A percentile compares a stretch with the other conserved stretches of the same genome.
phyloP scores from a whole-genome alignment of 1,284 basidiomycete species.

The Sanguinoderma infundibulare region DNA sequence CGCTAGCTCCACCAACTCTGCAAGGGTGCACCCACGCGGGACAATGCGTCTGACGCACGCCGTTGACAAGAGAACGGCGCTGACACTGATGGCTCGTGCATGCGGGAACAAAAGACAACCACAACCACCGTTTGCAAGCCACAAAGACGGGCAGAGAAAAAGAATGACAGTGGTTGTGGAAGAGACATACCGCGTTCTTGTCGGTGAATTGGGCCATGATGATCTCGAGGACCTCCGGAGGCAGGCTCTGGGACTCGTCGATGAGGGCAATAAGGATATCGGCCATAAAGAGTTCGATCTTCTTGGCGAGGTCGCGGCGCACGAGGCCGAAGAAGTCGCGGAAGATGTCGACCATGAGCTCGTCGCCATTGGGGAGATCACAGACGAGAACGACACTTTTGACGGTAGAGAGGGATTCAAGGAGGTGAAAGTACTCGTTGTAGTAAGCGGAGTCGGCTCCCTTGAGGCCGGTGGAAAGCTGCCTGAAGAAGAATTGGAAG shows the following conservation, averaged over 20 bases:
- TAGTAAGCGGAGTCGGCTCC: slow-evolving; percentile 78
- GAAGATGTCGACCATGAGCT: slow-evolving; percentile 86
- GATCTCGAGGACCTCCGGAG: slow-evolving; percentile 79
- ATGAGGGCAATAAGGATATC: slow-evolving; percentile 91
- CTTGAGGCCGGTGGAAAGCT: slow-evolving; percentile 79
- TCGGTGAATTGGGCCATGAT: slow-evolving; percentile 88
- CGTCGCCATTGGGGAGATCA: slow-evolving; percentile 87
- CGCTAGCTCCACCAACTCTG: not conserved
- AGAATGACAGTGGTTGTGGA: not conserved
- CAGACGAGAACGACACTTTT: slow-evolving; percentile 95
- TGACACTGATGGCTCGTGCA: not conserved
- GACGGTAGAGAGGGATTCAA: slow-evolving; percentile 91
- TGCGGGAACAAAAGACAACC: not conserved
- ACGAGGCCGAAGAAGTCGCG: slow-evolving; percentile 83
- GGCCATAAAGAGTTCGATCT: slow-evolving; percentile 86
- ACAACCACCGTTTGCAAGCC: not conserved
- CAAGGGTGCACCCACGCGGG: not conserved
- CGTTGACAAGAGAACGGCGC: not conserved
- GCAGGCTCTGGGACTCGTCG: slow-evolving; percentile 82
- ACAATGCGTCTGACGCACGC: not conserved
- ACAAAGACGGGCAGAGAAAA: not conserved
- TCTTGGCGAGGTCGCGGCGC: slow-evolving; percentile 84
- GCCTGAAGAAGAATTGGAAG: slow-evolving; percentile 92
- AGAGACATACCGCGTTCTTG: slow-evolving; percentile 62
- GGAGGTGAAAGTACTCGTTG: slow-evolving; percentile 89